Base-by-base conservation (phyloP, 805 yeast species). In the Ogataea pini region DNA sequence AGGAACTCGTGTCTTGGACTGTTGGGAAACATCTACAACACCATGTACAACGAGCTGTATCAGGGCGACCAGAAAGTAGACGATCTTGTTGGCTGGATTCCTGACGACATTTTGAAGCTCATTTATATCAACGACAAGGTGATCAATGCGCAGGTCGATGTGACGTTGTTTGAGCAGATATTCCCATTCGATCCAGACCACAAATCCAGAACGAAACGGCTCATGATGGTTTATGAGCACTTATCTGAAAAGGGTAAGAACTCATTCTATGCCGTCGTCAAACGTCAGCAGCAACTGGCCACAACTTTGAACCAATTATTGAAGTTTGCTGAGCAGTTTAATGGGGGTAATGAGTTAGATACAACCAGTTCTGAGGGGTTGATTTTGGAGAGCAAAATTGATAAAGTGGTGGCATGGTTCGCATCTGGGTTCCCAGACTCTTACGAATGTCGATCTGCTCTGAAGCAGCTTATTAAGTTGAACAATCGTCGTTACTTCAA, bases 41-140 rank as follows among this genome's bases (percentile, higher is more conserved):
- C 72, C 7, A 75, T 79, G 22, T 68, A 69, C 61, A 59, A 62
- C 22, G 60, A 51, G 22, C 57, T 59, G 12, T 50, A 57, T 17
- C 50, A 57, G 14, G 63, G 61, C 18, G 55, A 62, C 19, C 62
- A 51, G 3, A 59, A 61, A 5, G 49, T 71, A 3, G 69, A 71
- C 14, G 57, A 59, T 6, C 50, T 70, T 19, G 60, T 80, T 7
- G 62, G 66, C 4, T 72, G 74, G 62, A 81, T 89, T 20, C 96
- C 97, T 1, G 78, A 80, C 37, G 75, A 76, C 18, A 63, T 90
- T 0, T 68, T 90, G 39, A 78, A 81, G 18, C 72, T 88, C 37
- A 75, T 85, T 42, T 90, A 86, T 59, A 84, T 90, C 53, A 88
- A 89, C 61, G 90, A 86, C 56, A 75, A 69, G 44, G 71, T 73